A percentile compares a stretch with the other conserved stretches of the same genome.
phyloP scores from a whole-genome alignment of 768 basidiomycete genomes.

The Mycena indigotica region DNA sequence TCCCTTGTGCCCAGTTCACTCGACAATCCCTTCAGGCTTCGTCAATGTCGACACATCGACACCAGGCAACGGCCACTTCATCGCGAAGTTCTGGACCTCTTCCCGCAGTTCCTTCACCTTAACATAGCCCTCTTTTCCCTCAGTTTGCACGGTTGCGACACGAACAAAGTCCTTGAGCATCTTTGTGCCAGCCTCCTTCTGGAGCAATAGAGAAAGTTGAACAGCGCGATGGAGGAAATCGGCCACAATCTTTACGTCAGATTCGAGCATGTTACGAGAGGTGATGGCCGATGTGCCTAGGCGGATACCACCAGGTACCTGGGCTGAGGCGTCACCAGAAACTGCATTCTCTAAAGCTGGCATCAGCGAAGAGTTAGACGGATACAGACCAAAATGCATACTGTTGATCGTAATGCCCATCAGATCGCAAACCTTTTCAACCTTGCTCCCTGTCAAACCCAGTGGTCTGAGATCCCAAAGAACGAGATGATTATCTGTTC shows the following conservation, averaged over 20 bases:
- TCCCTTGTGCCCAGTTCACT: constrained; percentile 29
- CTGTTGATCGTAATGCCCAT: constrained; percentile 97
- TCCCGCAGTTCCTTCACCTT: constrained; percentile 72
- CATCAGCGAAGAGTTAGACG: not conserved
- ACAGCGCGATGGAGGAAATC: constrained; percentile 93
- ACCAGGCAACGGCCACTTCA: constrained; percentile 91
- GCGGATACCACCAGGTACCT: constrained; percentile 95
- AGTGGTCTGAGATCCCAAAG: constrained; percentile 97
- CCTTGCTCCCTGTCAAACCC: constrained; percentile 95
- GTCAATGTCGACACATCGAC: constrained; percentile 52
- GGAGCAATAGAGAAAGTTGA: constrained; percentile 84
- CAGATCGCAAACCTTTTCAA: constrained; percentile 97
- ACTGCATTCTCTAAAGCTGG: constrained; percentile 82
- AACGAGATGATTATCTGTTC: constrained; percentile 97
- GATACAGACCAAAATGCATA: constrained; percentile 39
- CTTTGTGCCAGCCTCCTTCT: constrained; percentile 94
- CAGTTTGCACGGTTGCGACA: constrained; percentile 67
- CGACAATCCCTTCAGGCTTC: constrained; percentile 66
- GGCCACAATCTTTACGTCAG: constrained; percentile 84
- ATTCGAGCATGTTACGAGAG: constrained; percentile 89
- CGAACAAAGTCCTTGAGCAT: constrained; percentile 94
- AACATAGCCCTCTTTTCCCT: constrained; percentile 70
- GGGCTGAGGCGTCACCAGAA: constrained; percentile 93
- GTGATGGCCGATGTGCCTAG: constrained; percentile 94
- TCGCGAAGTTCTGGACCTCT: constrained; percentile 84